A percentile compares a stretch with the other conserved stretches of the same genome.
These are phyloP conservation scores for Corchorus olitorius DNA, from an alignment of 345 rosid species.

Conservation along the genomic window DNA sequence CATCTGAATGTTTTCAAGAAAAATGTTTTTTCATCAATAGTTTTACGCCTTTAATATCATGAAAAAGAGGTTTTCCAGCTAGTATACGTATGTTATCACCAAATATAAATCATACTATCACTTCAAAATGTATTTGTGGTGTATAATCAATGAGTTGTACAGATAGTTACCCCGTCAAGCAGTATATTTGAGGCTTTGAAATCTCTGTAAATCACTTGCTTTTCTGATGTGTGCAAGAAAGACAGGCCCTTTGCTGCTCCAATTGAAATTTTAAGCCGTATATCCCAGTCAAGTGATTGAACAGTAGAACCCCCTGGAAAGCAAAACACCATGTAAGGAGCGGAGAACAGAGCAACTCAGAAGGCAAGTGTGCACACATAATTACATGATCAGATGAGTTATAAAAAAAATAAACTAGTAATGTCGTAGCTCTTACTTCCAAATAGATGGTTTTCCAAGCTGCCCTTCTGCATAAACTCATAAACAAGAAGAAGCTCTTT, in stretches of 20 bases:
- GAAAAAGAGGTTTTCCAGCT: neutral
- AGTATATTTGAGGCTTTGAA: constrained; percentile 92
- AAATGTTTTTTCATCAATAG: neutral
- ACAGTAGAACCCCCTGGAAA: constrained; percentile 70
- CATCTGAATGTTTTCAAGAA: constrained; percentile 1
- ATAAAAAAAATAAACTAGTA: neutral
- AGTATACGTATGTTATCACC: neutral
- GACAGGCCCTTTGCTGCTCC: constrained; percentile 87
- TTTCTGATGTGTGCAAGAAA: constrained; percentile 79
- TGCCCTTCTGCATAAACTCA: constrained; percentile 93
- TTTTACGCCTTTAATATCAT: neutral
- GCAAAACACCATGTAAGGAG: constrained; percentile 3
- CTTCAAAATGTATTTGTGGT: neutral
- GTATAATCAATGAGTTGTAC: neutral
- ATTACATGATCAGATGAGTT: neutral
- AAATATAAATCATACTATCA: neutral
- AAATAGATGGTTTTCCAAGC: constrained; percentile 91
- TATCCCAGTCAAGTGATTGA: constrained; percentile 81
- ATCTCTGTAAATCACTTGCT: constrained; percentile 87
- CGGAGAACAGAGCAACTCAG: neutral
- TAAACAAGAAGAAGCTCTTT: constrained; percentile 80
- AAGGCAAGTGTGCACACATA: neutral
- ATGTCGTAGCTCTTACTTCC: constrained; percentile 54
- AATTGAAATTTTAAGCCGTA: constrained; percentile 69
- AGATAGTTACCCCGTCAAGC: constrained; percentile 73